A percentile compares a stretch with the other conserved stretches of the same genome.
These are phyloP conservation scores for Triangularia verruculosa DNA, from an alignment of 2,329 filamentous ascomycete genomes.

Conservation along the genomic window DNA sequence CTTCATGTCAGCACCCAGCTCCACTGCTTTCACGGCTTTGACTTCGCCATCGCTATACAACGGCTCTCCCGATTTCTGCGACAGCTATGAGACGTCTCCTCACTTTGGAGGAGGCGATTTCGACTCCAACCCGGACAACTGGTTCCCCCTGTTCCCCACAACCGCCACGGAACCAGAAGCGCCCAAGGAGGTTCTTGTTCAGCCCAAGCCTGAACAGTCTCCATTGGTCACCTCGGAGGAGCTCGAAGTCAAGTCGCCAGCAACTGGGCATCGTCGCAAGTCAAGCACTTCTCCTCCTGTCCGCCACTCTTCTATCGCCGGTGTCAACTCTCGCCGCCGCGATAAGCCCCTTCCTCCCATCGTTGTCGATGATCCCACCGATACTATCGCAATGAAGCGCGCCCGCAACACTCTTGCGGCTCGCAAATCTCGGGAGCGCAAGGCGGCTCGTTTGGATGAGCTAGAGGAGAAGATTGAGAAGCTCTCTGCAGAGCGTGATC, in stretches of 20 bases:
- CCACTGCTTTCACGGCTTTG: conserved; percentile 75
- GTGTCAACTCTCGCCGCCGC: conserved; percentile 70
- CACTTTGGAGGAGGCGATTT: conserved; percentile 64
- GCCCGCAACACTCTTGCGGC: conserved; percentile 91
- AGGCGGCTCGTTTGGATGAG: conserved; percentile 71
- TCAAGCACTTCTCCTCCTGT: conserved; percentile 40
- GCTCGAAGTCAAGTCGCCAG: conserved; percentile 43
- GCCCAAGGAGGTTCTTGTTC: conserved; percentile 21
- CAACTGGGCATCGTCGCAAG: conserved; percentile 45
- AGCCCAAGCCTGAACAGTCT: conserved; percentile 38
- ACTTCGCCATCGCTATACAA: conserved; percentile 80
- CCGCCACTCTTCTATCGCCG: conserved; percentile 67
- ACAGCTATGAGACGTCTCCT: conserved; percentile 75
- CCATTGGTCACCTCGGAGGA: conserved; percentile 47
- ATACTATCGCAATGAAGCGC: conserved; percentile 83
- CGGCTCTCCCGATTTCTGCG: conserved; percentile 70
- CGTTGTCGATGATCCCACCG: conserved; percentile 67
- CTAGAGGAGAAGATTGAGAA: conserved; percentile 72
- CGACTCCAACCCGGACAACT: conserved; percentile 52
- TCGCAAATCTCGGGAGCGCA: conserved; percentile 86
- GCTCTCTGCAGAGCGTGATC: conserved; percentile 62
- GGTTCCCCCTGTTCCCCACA: conserved; percentile 72
- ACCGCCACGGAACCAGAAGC: conserved; percentile 32
- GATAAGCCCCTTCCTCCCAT: conserved; percentile 80
- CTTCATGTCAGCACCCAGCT: conserved; percentile 75